Percentiles rank a stretch among this genome's conserved stretches.
Evolutionary conservation across 306 rosid genomes (phyloP).

Genomic region (Mucuna pruriens): DNA sequence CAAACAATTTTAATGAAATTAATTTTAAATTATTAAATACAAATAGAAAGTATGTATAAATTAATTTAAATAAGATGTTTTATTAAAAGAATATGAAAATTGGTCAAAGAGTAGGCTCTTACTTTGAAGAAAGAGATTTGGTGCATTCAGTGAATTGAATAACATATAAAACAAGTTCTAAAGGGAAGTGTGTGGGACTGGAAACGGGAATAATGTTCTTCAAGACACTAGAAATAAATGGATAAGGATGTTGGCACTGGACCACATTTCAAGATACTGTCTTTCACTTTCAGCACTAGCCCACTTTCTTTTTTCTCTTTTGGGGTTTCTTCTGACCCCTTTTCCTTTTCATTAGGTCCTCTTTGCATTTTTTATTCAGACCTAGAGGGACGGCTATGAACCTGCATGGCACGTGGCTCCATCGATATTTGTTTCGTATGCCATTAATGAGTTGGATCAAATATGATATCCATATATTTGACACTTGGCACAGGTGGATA

Average conservation of each 20-base stretch:
- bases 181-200: not conserved
- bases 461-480: no score
- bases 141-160: slow-evolving; percentile 32
- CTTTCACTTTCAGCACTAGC: not conserved
- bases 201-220: not conserved
- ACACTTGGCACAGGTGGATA: no score
- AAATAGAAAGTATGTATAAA: no score
- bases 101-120: slow-evolving; percentile 30
- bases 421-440: not conserved
- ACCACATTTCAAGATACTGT: slow-evolving; percentile 17
- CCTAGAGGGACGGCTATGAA: not conserved
- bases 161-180: slow-evolving; percentile 20
- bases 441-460: no score
- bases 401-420: not conserved
- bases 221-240: not conserved
- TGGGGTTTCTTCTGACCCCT: not conserved
- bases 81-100: not conserved
- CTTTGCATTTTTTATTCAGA: not conserved
- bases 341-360: slow-evolving; percentile 1
- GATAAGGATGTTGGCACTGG: not conserved
- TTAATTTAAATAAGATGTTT: not conserved
- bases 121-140: slow-evolving; percentile 22
- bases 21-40: no score
- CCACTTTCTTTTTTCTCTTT: slow-evolving; percentile 4
- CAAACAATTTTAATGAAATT: not conserved